phyloP scores from a whole-genome alignment of 208 protist species.

The Hexamita inflata region DNA sequence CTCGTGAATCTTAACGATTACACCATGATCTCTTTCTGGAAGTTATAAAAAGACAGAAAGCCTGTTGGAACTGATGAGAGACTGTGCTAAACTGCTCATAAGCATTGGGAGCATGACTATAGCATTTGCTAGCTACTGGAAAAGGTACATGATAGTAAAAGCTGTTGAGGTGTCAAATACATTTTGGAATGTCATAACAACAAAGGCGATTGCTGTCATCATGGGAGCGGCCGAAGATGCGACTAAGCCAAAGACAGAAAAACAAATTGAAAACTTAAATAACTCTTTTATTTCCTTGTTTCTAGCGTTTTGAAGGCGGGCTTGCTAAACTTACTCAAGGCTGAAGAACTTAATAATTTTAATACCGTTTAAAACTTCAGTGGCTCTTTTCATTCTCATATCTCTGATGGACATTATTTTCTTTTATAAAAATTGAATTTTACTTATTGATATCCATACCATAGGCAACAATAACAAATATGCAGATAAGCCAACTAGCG shows the following conservation, averaged over 20 bases:
- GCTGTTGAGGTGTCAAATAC: neutral
- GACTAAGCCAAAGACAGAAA: neutral
- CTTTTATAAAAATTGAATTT: constrained; percentile 13
- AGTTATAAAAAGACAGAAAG: constrained; percentile 16
- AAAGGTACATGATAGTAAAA: constrained; percentile 18
- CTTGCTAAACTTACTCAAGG: constrained; percentile 46
- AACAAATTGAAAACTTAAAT: neutral
- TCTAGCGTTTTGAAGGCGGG: constrained; percentile 29
- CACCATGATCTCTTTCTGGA: neutral
- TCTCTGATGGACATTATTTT: constrained; percentile 36
- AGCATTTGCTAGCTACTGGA: constrained; percentile 6
- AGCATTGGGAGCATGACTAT: neutral
- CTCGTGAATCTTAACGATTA: neutral
- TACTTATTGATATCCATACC: constrained; percentile 24
- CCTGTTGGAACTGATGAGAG: neutral
- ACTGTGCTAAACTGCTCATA: neutral
- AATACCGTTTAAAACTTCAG: constrained; percentile 51
- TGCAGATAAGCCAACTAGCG: constrained; percentile 44
- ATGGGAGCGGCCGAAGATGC: neutral
- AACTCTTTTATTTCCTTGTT: constrained; percentile 4
- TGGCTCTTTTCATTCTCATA: constrained; percentile 43
- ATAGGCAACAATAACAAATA: constrained; percentile 49
- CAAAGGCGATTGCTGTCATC: constrained; percentile 4
- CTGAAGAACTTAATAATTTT: constrained; percentile 52
- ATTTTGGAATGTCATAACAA: neutral